phyloP scores from a whole-genome alignment of 495 filamentous ascomycete genomes.

The Bacidia gigantensis region DNA sequence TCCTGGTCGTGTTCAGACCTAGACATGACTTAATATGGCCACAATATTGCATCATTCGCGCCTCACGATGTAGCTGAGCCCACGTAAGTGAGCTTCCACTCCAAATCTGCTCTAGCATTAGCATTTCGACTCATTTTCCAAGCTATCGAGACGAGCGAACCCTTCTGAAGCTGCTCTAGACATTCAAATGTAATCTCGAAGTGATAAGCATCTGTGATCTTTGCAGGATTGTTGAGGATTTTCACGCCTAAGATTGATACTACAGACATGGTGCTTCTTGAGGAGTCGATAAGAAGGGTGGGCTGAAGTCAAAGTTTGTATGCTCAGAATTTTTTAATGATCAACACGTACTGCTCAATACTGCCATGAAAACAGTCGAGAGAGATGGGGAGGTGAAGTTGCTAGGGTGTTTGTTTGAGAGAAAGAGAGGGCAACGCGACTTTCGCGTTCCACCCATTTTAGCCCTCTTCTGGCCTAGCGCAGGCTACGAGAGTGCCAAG shows the following conservation, averaged over 20 bases:
- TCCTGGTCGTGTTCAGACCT: slow-evolving; percentile 96
- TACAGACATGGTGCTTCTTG: slow-evolving; percentile 67
- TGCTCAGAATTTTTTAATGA: too few species aligned
- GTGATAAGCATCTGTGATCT: slow-evolving; percentile 75
- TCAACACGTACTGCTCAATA: too few species aligned
- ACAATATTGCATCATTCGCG: too few species aligned
- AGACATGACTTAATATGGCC: slow-evolving; percentile 3
- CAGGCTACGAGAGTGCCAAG: too few species aligned
- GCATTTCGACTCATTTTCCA: not conserved
- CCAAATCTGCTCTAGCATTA: slow-evolving; percentile 53
- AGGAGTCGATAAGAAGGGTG: not conserved
- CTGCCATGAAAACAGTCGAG: too few species aligned
- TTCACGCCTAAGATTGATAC: slow-evolving; percentile 91
- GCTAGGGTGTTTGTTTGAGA: too few species aligned
- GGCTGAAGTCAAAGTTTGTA: not conserved
- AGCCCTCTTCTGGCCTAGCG: too few species aligned
- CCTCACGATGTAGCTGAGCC: slow-evolving; percentile 93
- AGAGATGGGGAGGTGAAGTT: too few species aligned
- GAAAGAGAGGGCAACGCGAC: too few species aligned
- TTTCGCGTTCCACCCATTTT: too few species aligned
- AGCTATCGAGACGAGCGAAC: slow-evolving; percentile 32
- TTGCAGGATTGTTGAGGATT: slow-evolving; percentile 89
- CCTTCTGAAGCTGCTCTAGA: slow-evolving; percentile 82
- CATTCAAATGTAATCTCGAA: slow-evolving; percentile 99
- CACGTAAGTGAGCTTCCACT: slow-evolving; percentile 99